Evolutionary conservation across 768 basidiomycete genomes (phyloP).

Genomic region (Tylopilus rubrobrunneus): DNA sequence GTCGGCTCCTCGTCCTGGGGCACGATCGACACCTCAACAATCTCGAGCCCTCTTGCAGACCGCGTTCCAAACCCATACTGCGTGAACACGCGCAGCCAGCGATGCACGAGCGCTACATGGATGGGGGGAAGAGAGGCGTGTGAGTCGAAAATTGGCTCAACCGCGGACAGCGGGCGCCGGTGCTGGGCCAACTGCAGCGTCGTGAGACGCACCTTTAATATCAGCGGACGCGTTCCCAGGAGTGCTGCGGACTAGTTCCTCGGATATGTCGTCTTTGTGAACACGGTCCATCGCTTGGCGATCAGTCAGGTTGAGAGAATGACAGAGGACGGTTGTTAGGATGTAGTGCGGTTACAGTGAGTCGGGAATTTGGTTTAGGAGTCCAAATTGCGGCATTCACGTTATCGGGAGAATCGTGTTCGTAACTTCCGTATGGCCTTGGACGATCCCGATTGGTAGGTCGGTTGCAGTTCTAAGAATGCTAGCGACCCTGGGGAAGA

Average conservation of each 20-base stretch:
- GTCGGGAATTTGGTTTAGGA: background rate
- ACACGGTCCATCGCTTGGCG: background rate
- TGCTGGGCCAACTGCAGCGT: background rate
- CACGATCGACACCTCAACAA: conserved; percentile 39
- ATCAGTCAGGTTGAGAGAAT: background rate
- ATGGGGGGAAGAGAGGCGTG: background rate
- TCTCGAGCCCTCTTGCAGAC: conserved; percentile 10
- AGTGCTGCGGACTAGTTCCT: background rate
- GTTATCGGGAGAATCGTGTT: background rate
- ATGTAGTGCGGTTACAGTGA: background rate
- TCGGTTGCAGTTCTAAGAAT: conserved; percentile 2
- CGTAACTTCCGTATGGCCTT: background rate
- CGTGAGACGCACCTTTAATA: conserved; percentile 19
- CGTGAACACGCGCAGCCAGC: conserved; percentile 36
- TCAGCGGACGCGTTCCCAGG: conserved; percentile 20
- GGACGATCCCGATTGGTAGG: background rate
- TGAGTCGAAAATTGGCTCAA: background rate
- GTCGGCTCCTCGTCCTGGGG: conserved; percentile 34
- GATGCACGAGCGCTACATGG: conserved; percentile 32
- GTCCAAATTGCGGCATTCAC: background rate
- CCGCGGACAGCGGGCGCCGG: background rate
- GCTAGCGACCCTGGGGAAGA: background rate
- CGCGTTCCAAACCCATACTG: conserved; percentile 19
- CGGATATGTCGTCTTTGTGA: background rate
- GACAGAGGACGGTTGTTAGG: background rate